Evolutionary conservation across 352 stramenopile genomes (phyloP), one percentile per base, ranked within the genome.

Genomic region (Chrysophaeum taylorii): DNA sequence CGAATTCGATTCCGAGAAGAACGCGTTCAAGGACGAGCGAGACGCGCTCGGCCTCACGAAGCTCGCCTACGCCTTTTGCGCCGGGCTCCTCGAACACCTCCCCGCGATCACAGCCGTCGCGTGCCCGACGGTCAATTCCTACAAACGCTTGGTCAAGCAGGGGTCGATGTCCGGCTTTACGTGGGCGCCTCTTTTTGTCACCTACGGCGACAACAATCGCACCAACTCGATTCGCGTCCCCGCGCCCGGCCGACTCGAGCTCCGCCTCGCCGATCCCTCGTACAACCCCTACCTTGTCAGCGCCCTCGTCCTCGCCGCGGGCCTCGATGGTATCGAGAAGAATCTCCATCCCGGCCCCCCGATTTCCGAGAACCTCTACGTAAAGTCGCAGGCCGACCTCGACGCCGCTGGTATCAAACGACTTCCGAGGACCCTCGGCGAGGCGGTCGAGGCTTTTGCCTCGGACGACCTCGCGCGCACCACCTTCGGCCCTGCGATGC

Each of bases 41-140:
- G 25, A 31, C 25, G 7, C 52, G 9, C 52, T 27, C 52, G 52
- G 52, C 52, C n/a, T 63, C 52, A 41, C 52, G 25, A 2, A 9
- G 7, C 7, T 25, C 27, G 57, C 33, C 12, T n/a, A 0, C 14
- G 14, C 9, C 57, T 66, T 66, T n/a, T 9, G 41, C 57, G 57
- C 57, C 57, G 57, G 57, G 12, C 12, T 66, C 1, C 57, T 66
- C 31, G 15, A 66, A 14, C 1, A 9, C 12, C 33, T n/a, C 14
- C 36, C 2, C 33, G 57, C 31, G 16, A 4, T 45, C 5, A 23
- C 33, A 9, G 57, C 57, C 31, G 9, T 66, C 33, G 45, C 57
- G 33, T 45, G 45, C 57, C 57, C 57, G 33, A 48, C 57, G 14
- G 57, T 66, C 57, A 66, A 66, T 25, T 66, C 57, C 14, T 66